Percentiles rank a stretch among this genome's conserved stretches.
Evolutionary conservation across 108 stramenopile species (phyloP).

Genomic region (Schizochytrium sp.): DNA sequence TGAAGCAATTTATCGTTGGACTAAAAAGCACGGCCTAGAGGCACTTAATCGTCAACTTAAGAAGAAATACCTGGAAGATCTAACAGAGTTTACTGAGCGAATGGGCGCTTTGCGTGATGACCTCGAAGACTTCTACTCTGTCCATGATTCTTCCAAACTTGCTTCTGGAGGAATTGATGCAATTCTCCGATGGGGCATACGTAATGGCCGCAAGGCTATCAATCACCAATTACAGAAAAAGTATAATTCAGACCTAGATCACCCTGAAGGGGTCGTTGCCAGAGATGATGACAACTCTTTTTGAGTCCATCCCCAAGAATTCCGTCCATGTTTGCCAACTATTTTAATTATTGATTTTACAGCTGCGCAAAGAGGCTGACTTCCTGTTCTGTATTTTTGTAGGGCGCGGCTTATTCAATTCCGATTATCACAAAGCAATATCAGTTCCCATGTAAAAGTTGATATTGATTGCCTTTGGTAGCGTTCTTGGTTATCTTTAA

Average conservation of each 20-base stretch:
- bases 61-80: constrained; percentile 22
- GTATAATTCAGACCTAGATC: constrained; percentile 30
- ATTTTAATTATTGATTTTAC: no score
- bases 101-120: constrained; percentile 20
- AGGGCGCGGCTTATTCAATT: no score
- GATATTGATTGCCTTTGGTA: no score
- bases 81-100: constrained; percentile 40
- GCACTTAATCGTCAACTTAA: constrained; percentile 42
- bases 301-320: not conserved
- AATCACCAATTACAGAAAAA: constrained; percentile 22
- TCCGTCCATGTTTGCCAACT: not conserved
- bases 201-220: constrained; percentile 48
- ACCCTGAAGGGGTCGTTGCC: not conserved
- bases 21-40: not conserved
- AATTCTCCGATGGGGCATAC: constrained; percentile 47
- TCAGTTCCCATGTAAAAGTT: no score
- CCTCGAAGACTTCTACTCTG: constrained; percentile 18
- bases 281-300: constrained; percentile 2
- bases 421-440: no score
- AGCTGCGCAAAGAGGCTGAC: no score
- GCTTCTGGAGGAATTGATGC: not conserved
- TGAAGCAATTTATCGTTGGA: constrained; percentile 34
- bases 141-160: not conserved
- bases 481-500: no score
- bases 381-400: no score